These are phyloP conservation scores for Acidiella bohemica DNA, from an alignment of 495 filamentous ascomycete genomes.

Conservation along the genomic window DNA sequence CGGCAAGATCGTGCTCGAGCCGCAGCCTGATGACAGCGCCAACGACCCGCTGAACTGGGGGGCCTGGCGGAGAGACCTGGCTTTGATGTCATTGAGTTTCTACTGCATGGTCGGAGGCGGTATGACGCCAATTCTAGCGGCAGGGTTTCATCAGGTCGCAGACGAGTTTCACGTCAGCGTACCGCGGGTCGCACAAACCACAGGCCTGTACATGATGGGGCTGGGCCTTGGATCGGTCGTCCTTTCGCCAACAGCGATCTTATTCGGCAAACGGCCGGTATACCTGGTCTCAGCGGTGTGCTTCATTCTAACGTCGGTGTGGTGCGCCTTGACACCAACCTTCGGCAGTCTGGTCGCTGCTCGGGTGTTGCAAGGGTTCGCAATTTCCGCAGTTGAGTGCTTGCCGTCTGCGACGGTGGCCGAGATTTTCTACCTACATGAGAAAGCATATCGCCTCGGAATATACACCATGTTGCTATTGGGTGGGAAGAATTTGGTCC, in stretches of 20 bases:
- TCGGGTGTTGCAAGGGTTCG: constrained; percentile 73
- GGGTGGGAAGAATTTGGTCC: constrained; percentile 85
- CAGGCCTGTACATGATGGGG: constrained; percentile 91
- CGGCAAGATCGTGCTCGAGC: constrained; percentile 77
- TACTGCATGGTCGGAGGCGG: constrained; percentile 90
- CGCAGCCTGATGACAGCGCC: constrained; percentile 77
- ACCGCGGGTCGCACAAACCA: constrained; percentile 71
- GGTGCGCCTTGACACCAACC: constrained; percentile 73
- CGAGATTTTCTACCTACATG: constrained; percentile 93
- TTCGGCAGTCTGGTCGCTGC: constrained; percentile 71
- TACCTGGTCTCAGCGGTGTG: constrained; percentile 68
- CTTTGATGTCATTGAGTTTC: constrained; percentile 72
- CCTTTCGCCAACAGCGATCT: constrained; percentile 78
- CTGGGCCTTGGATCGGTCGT: constrained; percentile 73
- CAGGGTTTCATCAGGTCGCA: constrained; percentile 77
- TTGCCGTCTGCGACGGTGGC: constrained; percentile 89
- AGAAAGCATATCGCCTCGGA: constrained; percentile 87
- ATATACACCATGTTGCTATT: constrained; percentile 85
- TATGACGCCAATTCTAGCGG: constrained; percentile 82
- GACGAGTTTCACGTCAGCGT: constrained; percentile 54
- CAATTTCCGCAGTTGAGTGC: constrained; percentile 85
- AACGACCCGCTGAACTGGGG: constrained; percentile 97
- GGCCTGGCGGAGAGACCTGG: constrained; percentile 63
- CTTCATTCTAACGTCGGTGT: constrained; percentile 64
- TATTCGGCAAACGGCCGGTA: constrained; percentile 82